Percentiles rank a stretch among this genome's conserved stretches.
These are phyloP conservation scores for Cladorrhinum samala DNA, from an alignment of 495 filamentous ascomycete species.

Conservation along the genomic window DNA sequence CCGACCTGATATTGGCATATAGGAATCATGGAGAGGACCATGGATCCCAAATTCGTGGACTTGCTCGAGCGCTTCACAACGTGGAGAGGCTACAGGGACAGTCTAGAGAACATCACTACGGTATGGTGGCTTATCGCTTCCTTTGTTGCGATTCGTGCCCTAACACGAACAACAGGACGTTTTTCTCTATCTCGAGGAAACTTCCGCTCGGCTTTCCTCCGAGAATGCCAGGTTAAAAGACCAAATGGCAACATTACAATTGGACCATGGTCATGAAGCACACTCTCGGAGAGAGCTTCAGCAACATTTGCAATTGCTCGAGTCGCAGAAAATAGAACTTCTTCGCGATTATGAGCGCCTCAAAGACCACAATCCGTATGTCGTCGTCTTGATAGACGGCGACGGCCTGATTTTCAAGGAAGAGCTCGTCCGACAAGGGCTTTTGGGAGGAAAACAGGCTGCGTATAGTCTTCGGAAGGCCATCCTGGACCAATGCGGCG, in stretches of 20 bases:
- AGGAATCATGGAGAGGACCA: too few species aligned
- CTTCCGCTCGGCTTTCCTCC: slow-evolving; percentile 29
- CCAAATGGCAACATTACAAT: slow-evolving; percentile 30
- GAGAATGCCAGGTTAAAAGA: slow-evolving; percentile 33
- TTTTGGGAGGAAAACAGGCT: slow-evolving; percentile 65
- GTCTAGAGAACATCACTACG: too few species aligned
- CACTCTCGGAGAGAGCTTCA: slow-evolving; percentile 38
- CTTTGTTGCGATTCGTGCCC: not conserved
- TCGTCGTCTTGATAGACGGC: slow-evolving; percentile 71
- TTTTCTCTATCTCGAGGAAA: slow-evolving; percentile 30
- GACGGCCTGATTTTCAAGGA: slow-evolving; percentile 74
- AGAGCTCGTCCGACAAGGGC: slow-evolving; percentile 54
- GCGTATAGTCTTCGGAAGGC: slow-evolving; percentile 55
- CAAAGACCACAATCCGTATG: slow-evolving; percentile 67
- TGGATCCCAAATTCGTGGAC: not conserved
- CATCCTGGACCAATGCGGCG: slow-evolving; percentile 45
- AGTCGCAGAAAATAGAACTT: slow-evolving; percentile 19
- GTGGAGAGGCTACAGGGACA: not conserved
- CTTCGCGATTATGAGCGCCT: slow-evolving; percentile 29
- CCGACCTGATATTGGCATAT: too few species aligned
- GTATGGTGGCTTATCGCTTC: too few species aligned
- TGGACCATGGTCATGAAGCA: slow-evolving; percentile 41
- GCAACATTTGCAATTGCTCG: slow-evolving; percentile 31
- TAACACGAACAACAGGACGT: slow-evolving; percentile 31
- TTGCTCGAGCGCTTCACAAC: slow-evolving; percentile 26